Percentiles rank a stretch among this genome's conserved stretches.
phyloP scores from a whole-genome alignment of 257 asterid species.

The Solanum sparsipilum region DNA sequence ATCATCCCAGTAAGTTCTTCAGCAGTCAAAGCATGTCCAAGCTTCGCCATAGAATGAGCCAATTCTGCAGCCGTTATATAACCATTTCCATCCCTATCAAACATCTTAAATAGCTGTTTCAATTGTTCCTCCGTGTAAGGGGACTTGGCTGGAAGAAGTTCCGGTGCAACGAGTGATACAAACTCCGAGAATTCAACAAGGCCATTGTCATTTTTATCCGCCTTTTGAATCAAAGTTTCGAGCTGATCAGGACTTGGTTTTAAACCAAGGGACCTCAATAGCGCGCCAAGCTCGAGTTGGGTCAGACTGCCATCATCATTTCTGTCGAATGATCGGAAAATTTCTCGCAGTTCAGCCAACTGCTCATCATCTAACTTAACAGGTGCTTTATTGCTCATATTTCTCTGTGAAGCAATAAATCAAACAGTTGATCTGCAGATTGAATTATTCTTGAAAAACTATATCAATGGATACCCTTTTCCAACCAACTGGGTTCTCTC shows the following conservation, averaged over 20 bases:
- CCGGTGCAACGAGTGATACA: slow-evolving; percentile 85
- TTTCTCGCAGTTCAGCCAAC: slow-evolving; percentile 72
- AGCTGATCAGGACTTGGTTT: slow-evolving; percentile 83
- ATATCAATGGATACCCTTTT: not conserved
- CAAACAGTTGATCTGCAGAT: not conserved
- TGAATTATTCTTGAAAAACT: not conserved
- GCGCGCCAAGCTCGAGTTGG: slow-evolving; percentile 81
- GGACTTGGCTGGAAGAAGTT: slow-evolving; percentile 72
- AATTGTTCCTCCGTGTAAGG: slow-evolving; percentile 88
- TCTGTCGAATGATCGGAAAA: slow-evolving; percentile 78
- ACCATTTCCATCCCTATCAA: slow-evolving; percentile 85
- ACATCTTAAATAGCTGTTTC: slow-evolving; percentile 64
- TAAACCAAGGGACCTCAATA: slow-evolving; percentile 69
- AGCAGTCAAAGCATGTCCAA: slow-evolving; percentile 80
- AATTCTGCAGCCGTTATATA: slow-evolving; percentile 83
- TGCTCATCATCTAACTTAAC: slow-evolving; percentile 72
- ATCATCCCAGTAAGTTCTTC: slow-evolving; percentile 93
- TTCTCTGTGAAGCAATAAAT: not conserved
- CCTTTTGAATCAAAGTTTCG: slow-evolving; percentile 64
- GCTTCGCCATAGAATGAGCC: slow-evolving; percentile 94
- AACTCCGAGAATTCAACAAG: slow-evolving; percentile 87
- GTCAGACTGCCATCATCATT: slow-evolving; percentile 91
- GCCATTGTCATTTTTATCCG: slow-evolving; percentile 76
- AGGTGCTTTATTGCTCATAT: slow-evolving; percentile 37
- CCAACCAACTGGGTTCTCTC: not conserved